Conservation (phyloP, 2,329 filamentous ascomycete species). For the Aspergillus clavatus region DNA sequence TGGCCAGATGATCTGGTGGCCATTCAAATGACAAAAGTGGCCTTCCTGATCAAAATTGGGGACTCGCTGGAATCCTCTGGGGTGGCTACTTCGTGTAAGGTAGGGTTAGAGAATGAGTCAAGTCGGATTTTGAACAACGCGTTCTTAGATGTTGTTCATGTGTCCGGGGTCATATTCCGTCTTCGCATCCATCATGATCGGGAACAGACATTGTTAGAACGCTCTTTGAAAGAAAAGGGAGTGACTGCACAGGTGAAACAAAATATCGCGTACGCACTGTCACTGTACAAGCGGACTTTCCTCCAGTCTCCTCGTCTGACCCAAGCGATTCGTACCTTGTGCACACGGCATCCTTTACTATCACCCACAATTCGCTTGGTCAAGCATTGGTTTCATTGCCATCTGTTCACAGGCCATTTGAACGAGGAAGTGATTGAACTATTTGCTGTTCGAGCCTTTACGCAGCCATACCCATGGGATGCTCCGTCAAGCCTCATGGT, state of each 20-base stretch:
- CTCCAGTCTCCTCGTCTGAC: constrained; percentile 70
- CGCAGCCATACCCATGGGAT: constrained; percentile 75
- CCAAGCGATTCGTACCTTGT: constrained; percentile 73
- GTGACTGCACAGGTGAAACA: constrained; percentile 62
- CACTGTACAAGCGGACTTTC: constrained; percentile 66
- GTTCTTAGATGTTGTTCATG: constrained; percentile 76
- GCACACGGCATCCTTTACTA: constrained; percentile 72
- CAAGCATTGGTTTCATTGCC: constrained; percentile 84
- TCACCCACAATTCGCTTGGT: constrained; percentile 77
- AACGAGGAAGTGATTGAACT: constrained; percentile 80
- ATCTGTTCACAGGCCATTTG: constrained; percentile 74
- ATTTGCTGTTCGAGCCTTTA: constrained; percentile 70
- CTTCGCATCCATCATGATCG: constrained; percentile 84
- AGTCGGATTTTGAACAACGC: constrained; percentile 68
- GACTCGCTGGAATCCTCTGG: constrained; percentile 63
- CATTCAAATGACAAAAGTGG: constrained; percentile 90
- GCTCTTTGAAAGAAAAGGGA: constrained; percentile 69
- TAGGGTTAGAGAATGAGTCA: constrained; percentile 75
- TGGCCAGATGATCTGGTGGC: constrained; percentile 91
- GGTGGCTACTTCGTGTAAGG: constrained; percentile 57
- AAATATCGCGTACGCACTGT: constrained; percentile 64
- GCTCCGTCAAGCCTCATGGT: constrained; percentile 70
- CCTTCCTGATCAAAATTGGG: constrained; percentile 72
- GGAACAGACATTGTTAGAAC: constrained; percentile 74
- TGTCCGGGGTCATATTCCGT: constrained; percentile 69